phyloP scores from a whole-genome alignment of 176 grass and related monocot genomes.

The Aechmea fasciata region DNA sequence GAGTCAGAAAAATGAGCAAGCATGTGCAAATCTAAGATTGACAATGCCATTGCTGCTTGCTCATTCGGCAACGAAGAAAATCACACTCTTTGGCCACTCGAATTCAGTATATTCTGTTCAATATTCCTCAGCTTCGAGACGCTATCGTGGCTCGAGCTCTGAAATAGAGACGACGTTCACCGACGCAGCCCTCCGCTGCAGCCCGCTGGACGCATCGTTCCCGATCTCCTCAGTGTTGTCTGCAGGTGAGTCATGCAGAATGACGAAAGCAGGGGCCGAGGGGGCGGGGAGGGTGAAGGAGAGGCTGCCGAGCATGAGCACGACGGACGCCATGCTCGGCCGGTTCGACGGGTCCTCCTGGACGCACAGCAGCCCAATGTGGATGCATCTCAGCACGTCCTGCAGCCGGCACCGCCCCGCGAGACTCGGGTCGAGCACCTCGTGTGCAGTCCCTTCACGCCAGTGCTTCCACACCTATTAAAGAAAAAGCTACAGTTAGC shows the following conservation, averaged over 20 bases:
- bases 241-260: neutral
- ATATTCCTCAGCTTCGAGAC: too few relatives aligned
- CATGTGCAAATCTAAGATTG: too few relatives aligned
- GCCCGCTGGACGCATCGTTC: neutral
- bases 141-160: neutral
- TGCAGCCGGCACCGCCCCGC: neutral
- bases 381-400: constrained; percentile 32
- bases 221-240: neutral
- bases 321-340: constrained; percentile 30
- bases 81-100: neutral
- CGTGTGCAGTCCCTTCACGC: constrained; percentile 5
- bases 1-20: too few relatives aligned
- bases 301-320: constrained; percentile 41
- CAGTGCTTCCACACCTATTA: constrained; percentile 36
- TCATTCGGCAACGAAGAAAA: neutral
- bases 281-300: constrained; percentile 29
- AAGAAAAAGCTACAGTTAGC: neutral
- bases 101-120: too few relatives aligned
- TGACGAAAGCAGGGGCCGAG: constrained; percentile 16
- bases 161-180: neutral
- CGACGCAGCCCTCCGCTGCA: too few relatives aligned
- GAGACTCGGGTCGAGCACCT: constrained; percentile 16
- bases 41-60: neutral
- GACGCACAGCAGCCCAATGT: constrained; percentile 38
- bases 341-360: constrained; percentile 28